Evolutionary conservation across 106 monocot species (phyloP).

Genomic region (Agapanthus africanus): DNA sequence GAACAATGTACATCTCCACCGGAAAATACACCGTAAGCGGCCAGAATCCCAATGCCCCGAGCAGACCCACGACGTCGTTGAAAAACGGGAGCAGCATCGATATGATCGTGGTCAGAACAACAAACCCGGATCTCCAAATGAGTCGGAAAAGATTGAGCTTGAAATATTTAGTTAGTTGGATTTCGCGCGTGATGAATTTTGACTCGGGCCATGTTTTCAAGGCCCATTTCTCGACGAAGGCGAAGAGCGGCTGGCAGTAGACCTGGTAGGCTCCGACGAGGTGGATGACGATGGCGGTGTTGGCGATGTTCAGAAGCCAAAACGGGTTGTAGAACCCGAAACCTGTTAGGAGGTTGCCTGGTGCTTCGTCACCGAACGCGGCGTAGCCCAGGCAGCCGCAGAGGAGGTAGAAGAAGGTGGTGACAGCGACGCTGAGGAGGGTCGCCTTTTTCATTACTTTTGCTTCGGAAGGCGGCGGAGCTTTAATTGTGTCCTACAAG

Average conservation of each 20-base stretch:
- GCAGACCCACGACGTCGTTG: conserved; percentile 69
- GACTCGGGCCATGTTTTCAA: conserved; percentile 31
- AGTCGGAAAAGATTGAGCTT: conserved; percentile 51
- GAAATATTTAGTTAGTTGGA: too few species aligned
- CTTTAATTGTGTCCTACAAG: conserved; percentile 52
- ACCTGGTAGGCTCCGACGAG: conserved; percentile 64
- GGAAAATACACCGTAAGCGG: conserved; percentile 83
- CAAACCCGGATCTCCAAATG: conserved; percentile 55
- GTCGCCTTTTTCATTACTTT: conserved; percentile 65
- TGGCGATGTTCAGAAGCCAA: conserved; percentile 69
- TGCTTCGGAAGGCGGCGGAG: conserved; percentile 51
- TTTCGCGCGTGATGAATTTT: conserved; percentile 34
- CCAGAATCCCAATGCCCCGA: conserved; percentile 78
- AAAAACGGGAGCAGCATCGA: conserved; percentile 83
- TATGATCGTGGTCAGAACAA: conserved; percentile 51
- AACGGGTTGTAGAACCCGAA: conserved; percentile 72
- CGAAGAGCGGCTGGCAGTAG: conserved; percentile 60
- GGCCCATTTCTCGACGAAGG: conserved; percentile 58
- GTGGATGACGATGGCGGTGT: conserved; percentile 51
- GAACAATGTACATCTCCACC: conserved; percentile 70
- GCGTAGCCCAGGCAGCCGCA: conserved; percentile 62
- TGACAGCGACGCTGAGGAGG: conserved; percentile 42
- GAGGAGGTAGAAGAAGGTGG: conserved; percentile 47
- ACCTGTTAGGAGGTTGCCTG: conserved; percentile 59
- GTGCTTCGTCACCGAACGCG: conserved; percentile 53